Base-by-base conservation (phyloP, 2,329 filamentous ascomycete species). In the Diaporthe vaccinii region DNA sequence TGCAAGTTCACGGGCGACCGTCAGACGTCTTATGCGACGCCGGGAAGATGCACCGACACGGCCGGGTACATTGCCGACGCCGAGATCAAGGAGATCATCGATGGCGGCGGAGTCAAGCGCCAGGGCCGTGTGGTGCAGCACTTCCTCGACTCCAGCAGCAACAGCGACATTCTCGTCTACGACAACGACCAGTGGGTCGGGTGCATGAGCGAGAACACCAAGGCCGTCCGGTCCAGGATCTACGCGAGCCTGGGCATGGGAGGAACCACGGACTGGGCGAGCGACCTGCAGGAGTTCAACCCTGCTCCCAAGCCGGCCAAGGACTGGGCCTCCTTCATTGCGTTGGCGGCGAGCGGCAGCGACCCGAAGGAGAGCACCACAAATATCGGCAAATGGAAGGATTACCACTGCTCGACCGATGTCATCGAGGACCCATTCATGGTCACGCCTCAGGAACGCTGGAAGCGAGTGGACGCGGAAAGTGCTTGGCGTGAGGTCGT, bases 11-110 rank as follows among this genome's bases (percentile, higher is more conserved):
- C 65, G 10, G 39, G 46, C 3, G 62, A 78, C 2, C 84, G 84
- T 0, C 49, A 68, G 2, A 46, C 17, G 7, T 46, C 44, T 20
- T 46, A 20, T 46, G 44, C 44, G 44, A 46, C 15, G 44, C 67
- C 75, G 4, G 85, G 84, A 2, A 34, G 44, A 2, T 87, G 85
- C 76, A 87, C 85, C 1, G 76, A 73, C 6, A 84, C 82, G 0
- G 77, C 75, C 0, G 85, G 85, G 3, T 86, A 85, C 72, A 81
- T 87, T 8, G 78, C 84, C 2, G 78, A 85, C 65, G 81, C 82
- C 2, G 85, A 87, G 79, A 84, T 87, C 61, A 12, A 77, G 2
- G 79, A 82, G 12, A 82, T 86, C 76, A 77, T 81, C 44, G 41
- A 46, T 14, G 44, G 44, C 4, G 46, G 20, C 4, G 31, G 31